Conservation (phyloP, 78 protist species). For the Dictyostelium capitatum region DNA sequence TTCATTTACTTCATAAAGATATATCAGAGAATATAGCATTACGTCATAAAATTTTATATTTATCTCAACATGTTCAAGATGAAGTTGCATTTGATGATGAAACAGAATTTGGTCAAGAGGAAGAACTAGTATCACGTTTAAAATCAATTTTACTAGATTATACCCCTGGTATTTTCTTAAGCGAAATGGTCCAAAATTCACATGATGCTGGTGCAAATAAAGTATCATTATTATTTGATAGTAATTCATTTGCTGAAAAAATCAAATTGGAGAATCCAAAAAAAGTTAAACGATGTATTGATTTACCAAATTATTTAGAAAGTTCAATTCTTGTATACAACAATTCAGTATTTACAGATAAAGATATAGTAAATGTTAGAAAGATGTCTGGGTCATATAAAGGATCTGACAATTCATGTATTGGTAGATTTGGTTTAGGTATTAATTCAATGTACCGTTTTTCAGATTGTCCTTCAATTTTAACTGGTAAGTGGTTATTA, state of each 20-base stretch:
- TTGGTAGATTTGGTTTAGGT: slow-evolving; percentile 85
- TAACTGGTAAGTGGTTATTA: slow-evolving; percentile 20
- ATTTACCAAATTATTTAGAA: slow-evolving; percentile 11
- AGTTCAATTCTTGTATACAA: slow-evolving; percentile 52
- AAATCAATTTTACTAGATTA: slow-evolving; percentile 8
- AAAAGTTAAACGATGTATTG: not conserved
- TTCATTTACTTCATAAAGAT: not conserved
- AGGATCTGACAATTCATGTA: not conserved
- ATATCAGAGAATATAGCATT: not conserved
- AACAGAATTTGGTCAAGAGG: slow-evolving; percentile 3
- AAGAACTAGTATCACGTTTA: not conserved
- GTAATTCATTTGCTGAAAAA: not conserved
- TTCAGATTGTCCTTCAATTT: slow-evolving; percentile 62
- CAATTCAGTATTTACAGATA: slow-evolving; percentile 39
- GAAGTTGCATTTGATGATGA: not conserved
- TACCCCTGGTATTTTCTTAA: not conserved
- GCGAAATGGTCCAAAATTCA: slow-evolving; percentile 89
- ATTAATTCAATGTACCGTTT: slow-evolving; percentile 78
- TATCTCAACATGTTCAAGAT: not conserved
- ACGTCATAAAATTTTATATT: not conserved
- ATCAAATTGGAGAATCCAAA: slow-evolving; percentile 1
- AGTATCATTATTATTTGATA: slow-evolving; percentile 49
- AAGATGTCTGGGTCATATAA: slow-evolving; percentile 11
- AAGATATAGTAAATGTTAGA: slow-evolving; percentile 39
- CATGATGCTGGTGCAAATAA: slow-evolving; percentile 86